Evolutionary conservation across 257 asterid species (phyloP).

Genomic region (Solanum tarapatanum): DNA sequence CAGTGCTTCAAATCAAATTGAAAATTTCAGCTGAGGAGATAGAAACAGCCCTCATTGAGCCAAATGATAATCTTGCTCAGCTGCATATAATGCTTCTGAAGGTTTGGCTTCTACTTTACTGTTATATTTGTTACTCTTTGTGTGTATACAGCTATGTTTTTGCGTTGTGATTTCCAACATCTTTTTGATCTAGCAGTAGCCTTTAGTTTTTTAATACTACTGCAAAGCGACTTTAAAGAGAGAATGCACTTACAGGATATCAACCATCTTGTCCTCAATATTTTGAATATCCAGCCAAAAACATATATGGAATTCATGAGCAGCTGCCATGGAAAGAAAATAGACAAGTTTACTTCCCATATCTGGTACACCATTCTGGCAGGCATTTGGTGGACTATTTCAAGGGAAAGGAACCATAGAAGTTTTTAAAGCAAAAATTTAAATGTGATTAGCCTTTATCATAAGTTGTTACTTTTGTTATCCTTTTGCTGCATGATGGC

Average conservation of each 20-base stretch:
- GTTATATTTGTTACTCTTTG: not conserved
- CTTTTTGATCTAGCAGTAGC: not conserved
- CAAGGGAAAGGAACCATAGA: not conserved
- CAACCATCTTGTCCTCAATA: not conserved
- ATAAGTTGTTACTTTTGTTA: not conserved
- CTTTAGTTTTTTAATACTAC: not conserved
- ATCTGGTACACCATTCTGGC: not conserved
- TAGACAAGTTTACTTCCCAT: not conserved
- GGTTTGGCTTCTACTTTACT: conserved; percentile 22
- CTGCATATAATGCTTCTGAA: conserved; percentile 66
- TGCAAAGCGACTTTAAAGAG: not conserved
- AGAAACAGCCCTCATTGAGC: conserved; percentile 67
- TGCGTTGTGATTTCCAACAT: not conserved
- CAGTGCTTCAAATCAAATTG: conserved; percentile 33
- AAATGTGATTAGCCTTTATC: not conserved
- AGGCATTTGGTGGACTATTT: not conserved
- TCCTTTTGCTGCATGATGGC: not conserved
- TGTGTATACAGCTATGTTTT: not conserved
- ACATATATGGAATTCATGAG: not conserved
- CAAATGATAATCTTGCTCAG: conserved; percentile 48
- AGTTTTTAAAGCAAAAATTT: not conserved
- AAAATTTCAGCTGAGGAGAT: conserved; percentile 82
- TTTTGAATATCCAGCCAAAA: not conserved
- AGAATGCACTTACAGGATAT: not conserved
- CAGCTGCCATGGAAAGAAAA: not conserved